phyloP scores from a whole-genome alignment of 768 basidiomycete species.

The Calocybe cyanea region DNA sequence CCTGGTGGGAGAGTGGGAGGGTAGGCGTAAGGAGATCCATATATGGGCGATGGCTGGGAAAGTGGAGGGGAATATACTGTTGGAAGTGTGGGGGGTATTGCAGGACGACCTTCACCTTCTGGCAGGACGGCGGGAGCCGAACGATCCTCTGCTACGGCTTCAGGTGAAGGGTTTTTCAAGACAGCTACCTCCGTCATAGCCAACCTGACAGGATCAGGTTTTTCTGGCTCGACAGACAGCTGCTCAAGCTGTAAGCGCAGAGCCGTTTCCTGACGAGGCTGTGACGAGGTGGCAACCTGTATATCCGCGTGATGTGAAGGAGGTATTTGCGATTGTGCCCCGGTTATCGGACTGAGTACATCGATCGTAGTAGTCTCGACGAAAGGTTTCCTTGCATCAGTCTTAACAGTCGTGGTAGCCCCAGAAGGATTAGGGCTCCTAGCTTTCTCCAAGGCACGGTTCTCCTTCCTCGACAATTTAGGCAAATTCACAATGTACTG shows the following conservation, averaged over 20 bases:
- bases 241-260: conserved; percentile 38
- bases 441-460: conserved; percentile 32
- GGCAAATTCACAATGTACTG: conserved; percentile 57
- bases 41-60: conserved; percentile 50
- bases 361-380: conserved; percentile 8
- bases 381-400: conserved; percentile 8
- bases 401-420: not conserved
- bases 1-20: conserved; percentile 65
- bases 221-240: conserved; percentile 29
- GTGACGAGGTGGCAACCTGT: conserved; percentile 17
- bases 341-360: not conserved
- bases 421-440: conserved; percentile 17
- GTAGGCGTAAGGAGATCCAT: conserved; percentile 66
- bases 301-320: conserved; percentile 17
- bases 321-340: conserved; percentile 1
- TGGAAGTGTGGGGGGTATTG: conserved; percentile 35
- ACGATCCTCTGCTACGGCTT: conserved; percentile 20
- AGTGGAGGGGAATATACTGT: conserved; percentile 40
- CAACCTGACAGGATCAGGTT: conserved; percentile 31
- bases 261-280: conserved; percentile 26
- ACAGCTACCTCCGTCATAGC: conserved; percentile 48
- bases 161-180: conserved; percentile 32
- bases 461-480: conserved; percentile 33
- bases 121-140: conserved; percentile 5
- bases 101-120: conserved; percentile 26